These are phyloP conservation scores for Penicillium malachiteum DNA, from an alignment of 495 filamentous ascomycete species.

Conservation along the genomic window DNA sequence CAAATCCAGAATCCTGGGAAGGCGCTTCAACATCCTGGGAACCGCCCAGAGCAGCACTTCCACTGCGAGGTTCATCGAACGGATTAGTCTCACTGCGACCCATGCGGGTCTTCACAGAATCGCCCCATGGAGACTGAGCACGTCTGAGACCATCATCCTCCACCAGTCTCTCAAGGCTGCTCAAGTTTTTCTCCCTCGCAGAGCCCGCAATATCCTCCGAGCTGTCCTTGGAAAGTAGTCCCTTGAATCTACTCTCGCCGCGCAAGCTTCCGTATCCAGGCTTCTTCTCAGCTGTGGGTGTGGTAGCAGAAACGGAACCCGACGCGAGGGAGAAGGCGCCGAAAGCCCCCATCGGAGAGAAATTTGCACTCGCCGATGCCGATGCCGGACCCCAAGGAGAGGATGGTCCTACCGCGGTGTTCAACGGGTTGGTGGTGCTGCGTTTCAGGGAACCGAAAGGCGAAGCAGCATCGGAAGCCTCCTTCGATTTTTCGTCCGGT, in stretches of 20 bases:
- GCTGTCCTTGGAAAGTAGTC: constrained; percentile 75
- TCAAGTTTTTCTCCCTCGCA: constrained; percentile 53
- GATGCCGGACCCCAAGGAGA: constrained; percentile 64
- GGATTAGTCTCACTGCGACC: constrained; percentile 78
- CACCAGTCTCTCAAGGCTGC: constrained; percentile 52
- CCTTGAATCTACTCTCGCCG: constrained; percentile 80
- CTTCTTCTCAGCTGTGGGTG: constrained; percentile 65
- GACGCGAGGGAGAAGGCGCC: constrained; percentile 74
- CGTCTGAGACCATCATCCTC: constrained; percentile 49
- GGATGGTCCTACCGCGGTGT: constrained; percentile 48
- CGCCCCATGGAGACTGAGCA: constrained; percentile 54
- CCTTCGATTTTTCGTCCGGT: constrained; percentile 45
- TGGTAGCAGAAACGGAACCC: constrained; percentile 24
- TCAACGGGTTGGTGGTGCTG: constrained; percentile 64
- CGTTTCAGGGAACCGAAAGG: constrained; percentile 67
- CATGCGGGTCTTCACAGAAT: constrained; percentile 48
- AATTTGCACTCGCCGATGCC: constrained; percentile 54
- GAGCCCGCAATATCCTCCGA: constrained; percentile 59
- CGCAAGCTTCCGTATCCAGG: constrained; percentile 64
- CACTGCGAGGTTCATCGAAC: constrained; percentile 66
- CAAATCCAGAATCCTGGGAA: constrained; percentile 53
- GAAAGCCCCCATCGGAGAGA: constrained; percentile 81
- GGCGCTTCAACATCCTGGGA: constrained; percentile 71
- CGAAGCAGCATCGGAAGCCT: constrained; percentile 45
- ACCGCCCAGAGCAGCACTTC: constrained; percentile 78